Conservation (phyloP, 495 filamentous ascomycete genomes). For the Lasiosphaeria miniovina region DNA sequence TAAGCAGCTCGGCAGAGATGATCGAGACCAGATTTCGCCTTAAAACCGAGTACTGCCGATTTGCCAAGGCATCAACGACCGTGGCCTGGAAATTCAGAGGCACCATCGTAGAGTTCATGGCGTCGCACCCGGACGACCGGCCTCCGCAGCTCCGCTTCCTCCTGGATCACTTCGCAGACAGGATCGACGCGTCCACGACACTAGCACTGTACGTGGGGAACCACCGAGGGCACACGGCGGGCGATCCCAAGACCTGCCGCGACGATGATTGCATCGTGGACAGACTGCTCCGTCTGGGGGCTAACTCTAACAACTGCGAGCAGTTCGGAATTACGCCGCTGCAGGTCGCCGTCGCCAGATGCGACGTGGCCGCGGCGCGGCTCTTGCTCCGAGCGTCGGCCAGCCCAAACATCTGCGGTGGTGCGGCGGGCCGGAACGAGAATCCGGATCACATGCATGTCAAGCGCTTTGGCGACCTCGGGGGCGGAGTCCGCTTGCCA, state of each 20-base stretch:
- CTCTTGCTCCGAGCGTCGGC: neutral
- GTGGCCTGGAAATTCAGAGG: neutral
- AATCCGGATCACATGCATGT: too few relatives aligned
- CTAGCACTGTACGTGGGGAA: neutral
- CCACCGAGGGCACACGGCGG: neutral
- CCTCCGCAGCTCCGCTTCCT: neutral
- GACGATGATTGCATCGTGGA: neutral
- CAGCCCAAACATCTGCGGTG: neutral
- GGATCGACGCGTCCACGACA: neutral
- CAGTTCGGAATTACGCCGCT: neutral
- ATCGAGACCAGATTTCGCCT: too few relatives aligned
- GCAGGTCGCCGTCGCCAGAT: neutral
- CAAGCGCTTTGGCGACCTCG: too few relatives aligned
- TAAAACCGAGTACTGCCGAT: neutral
- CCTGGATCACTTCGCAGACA: neutral
- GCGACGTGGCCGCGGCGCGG: neutral
- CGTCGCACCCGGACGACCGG: neutral
- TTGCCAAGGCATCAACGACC: neutral
- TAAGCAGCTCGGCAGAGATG: too few relatives aligned
- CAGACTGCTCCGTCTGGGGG: neutral
- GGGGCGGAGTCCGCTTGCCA: too few relatives aligned
- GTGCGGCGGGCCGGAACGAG: too few relatives aligned
- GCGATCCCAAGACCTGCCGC: neutral
- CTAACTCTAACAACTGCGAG: neutral
- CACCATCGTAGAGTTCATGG: neutral